Evolutionary conservation across 768 basidiomycete genomes (phyloP), one percentile per base, ranked within the genome.

Genomic region (Xerocomellus dryophilus): DNA sequence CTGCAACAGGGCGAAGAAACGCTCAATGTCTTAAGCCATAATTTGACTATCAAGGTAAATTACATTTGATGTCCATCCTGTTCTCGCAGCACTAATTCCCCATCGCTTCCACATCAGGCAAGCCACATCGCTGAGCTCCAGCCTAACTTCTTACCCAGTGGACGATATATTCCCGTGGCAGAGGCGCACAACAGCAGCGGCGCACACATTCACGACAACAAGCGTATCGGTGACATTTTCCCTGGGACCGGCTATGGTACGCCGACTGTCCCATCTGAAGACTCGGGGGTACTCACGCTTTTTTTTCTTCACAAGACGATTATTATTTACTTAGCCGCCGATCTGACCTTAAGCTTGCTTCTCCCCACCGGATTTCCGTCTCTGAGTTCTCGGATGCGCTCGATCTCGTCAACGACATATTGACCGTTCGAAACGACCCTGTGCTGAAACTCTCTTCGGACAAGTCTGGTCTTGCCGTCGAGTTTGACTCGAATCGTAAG

Each of bases 401-500:
- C 17, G 75, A 87, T 64, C 69, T 82, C n/a, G 65, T 74, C 14
- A 65, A 70, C 49, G 71, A 72, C 43, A 56, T 65, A n/a, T 50
- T 66, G 23, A 66, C 61, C 1, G 17, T 61, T 15, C 70, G 70
- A 34, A 65, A 66, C 23, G 72, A 75, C 5, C 74, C 82, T 9
- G 74, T 81, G 27, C 80, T 82, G 34, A 76, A 77, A 56, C 76
- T 90, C 29, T 71, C 73, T 1, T 81, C 83, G 11, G 74, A 73
- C 15, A 79, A 78, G 62, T 84, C 83, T 9, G 85, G 87, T 7
- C 71, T 88, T 42, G 77, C 71, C 32, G 68, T 89, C 31, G 64
- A 76, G 27, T 88, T 90, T 64, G 78, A 82, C 57, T 81, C 83
- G 9, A 90, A 90, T 67, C 87, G 87, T 89, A 58, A 55, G 86